Base-by-base conservation (phyloP, 176 grass and related monocot genomes). In the Chrysopogon serrulatus region DNA sequence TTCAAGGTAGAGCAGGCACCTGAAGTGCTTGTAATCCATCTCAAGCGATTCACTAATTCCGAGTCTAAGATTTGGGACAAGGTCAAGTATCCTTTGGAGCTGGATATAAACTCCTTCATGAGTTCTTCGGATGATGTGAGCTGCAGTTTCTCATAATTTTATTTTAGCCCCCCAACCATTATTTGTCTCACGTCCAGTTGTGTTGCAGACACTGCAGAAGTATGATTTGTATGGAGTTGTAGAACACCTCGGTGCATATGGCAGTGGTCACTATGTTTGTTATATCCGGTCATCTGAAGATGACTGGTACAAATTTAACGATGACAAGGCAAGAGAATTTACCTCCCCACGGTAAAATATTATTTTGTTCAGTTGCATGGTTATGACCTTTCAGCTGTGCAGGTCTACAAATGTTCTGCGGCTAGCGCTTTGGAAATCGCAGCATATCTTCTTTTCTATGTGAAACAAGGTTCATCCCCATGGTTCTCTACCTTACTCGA, bases 161-260 rank as follows among this genome's bases (percentile, higher is more conserved):
- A 36, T 71, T 32, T n/a, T 75, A 76, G 30, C 49, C 26, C 26
- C 31, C 37, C 24, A 69, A 21, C 13, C 24, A 59, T 67, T 36
- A 61, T 67, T 21, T 73, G 35, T n/a, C n/a, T 63, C 37, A 43
- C 51, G 13, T 47, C 45, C 44, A 28, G 5, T 16, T 83, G 24
- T 43, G 7, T 82, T 88, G 66, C 87, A 92, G 90, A 68, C 70
- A 31, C 44, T 69, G 18, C 56, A 78, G 44, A 79, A 85, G 27
- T 93, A 93, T 40, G 87, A 93, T 84, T 27, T 87, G 21, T 93
- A 90, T 90, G 87, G 77, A 63, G 85, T 93, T 82, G 51, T 93
- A 32, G 77, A 87, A 63, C 91, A 93, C 81, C 15, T 37, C 17
- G 87, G 87, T 28, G 2, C 19, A 12, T 13, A 79, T 74, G 24